Base-by-base conservation (phyloP, 2,329 filamentous ascomycete genomes). In the Fusarium udum region DNA sequence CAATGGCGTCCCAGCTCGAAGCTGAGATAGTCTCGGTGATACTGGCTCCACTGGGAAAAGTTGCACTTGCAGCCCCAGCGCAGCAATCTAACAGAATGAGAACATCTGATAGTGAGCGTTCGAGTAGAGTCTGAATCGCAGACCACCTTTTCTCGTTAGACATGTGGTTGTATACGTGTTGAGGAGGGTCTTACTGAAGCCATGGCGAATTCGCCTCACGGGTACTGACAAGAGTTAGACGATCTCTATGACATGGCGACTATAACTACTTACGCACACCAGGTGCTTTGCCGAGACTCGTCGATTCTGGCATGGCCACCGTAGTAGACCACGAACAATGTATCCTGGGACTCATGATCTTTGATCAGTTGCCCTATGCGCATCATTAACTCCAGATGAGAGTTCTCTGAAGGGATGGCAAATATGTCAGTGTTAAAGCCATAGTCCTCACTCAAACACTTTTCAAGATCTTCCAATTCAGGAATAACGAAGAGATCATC, bases 1-100 rank as follows among this genome's bases (percentile, higher is more conserved):
- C 88, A 58, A 89, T 89, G 48, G 88, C 87, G 66, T 90, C 88
- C 88, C 88, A 90, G 59, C 88, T 89, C 5, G 88, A 90, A 8
- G 88, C 88, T 10, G 88, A 90, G 71, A 90, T 90, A 14, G 88
- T 89, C 79, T 90, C 88, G 7, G 88, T 90, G 73, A 89, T 89
- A 77, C 87, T 89, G 71, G 85, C 85, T 24, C 88, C 88, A 24
- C 84, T 89, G 10, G 87, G 86, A 58, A 89, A 89, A 1, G 88
- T 89, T 20, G 88, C 88, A 68, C 88, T 90, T 49, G 88, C 88
- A 45, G 88, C 88, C 18, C 88, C 88, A 12, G 88, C 88, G 74
- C 88, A 90, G 73, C 88, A 90, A 75, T 90, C 88, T 20, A 90
- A 79, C 2, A 90, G 82, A 61, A 90, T 89, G 56, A 90, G 80